Base-by-base conservation (phyloP, 768 basidiomycete species). In the Tephrocybe sp. region DNA sequence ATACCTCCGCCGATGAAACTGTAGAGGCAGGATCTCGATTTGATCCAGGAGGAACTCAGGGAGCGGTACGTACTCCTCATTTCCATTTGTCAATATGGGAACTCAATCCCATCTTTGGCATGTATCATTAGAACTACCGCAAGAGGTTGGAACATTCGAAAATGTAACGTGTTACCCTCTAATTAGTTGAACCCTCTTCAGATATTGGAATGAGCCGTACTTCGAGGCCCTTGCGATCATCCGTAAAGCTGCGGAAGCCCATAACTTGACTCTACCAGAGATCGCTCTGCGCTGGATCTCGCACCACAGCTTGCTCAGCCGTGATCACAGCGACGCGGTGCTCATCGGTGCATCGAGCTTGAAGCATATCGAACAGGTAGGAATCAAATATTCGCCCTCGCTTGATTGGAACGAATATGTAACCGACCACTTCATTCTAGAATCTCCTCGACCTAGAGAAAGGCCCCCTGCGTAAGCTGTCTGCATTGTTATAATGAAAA, bases 21-120 rank as follows among this genome's bases (percentile, higher is more conserved):
- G 66, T 70, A 24, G 80, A 82, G 51, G 51, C 69, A 18, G 82
- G 83, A 15, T 78, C 78, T 9, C 73, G 83, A n/a, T 85, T 85
- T 56, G 80, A 84, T 51, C 68, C 75, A 0, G 60, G 63, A 13
- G 70, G 63, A 39, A 37, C 28, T 12, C 78, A 79, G 56, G 83
- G 82, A 8, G 55, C 74, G 65, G 78, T 79, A 46, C n/a, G 54
- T 43, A 21, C n/a, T n/a, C n/a, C n/a, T 31, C 7, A 18, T 11
- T n/a, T n/a, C 28, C 26, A 24, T 16, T 45, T 27, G 12, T 44
- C 15, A 7, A 24, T 11, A n/a, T n/a, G n/a, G n/a, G n/a, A n/a
- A n/a, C 16, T 16, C 21, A 34, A 35, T 19, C n/a, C n/a, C 13
- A 16, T 32, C 21, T 15, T 16, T 40, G 15, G n/a, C 13, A n/a